These are phyloP conservation scores for Diversispora eburnea DNA, from an alignment of 192 early-diverging fungal genomes.

Conservation along the genomic window DNA sequence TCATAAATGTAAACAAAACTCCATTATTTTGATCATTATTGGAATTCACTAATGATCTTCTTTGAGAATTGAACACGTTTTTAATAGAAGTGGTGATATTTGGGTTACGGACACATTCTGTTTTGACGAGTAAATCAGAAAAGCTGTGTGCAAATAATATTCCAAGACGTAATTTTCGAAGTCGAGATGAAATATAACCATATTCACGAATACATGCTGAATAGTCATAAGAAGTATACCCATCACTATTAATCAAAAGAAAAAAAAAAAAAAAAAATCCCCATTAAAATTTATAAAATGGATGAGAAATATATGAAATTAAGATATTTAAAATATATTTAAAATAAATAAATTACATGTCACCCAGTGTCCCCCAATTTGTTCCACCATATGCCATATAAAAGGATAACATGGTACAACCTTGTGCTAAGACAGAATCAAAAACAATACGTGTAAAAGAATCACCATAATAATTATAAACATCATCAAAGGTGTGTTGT, in stretches of 20 bases:
- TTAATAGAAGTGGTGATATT: constrained; percentile 36
- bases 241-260: constrained; percentile 47
- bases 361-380: constrained; percentile 74
- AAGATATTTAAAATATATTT: background rate
- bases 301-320: too few relatives aligned
- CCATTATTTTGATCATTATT: constrained; percentile 23
- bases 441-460: constrained; percentile 58
- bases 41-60: constrained; percentile 26
- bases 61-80: constrained; percentile 47
- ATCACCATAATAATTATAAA: constrained; percentile 69
- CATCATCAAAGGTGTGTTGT: constrained; percentile 60
- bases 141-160: constrained; percentile 61
- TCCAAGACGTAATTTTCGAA: constrained; percentile 54
- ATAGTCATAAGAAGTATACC: constrained; percentile 76
- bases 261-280: constrained; percentile 10
- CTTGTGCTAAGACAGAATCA: constrained; percentile 65
- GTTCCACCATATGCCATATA: constrained; percentile 80
- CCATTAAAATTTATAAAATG: background rate
- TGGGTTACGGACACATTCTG: constrained; percentile 40
- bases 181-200: constrained; percentile 61
- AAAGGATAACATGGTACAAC: constrained; percentile 57
- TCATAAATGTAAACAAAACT: constrained; percentile 54
- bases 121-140: constrained; percentile 46
- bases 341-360: constrained; percentile 45
- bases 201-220: constrained; percentile 71